phyloP scores from a whole-genome alignment of 2,329 filamentous ascomycete species.

The Davidsoniella neocaledoniae region DNA sequence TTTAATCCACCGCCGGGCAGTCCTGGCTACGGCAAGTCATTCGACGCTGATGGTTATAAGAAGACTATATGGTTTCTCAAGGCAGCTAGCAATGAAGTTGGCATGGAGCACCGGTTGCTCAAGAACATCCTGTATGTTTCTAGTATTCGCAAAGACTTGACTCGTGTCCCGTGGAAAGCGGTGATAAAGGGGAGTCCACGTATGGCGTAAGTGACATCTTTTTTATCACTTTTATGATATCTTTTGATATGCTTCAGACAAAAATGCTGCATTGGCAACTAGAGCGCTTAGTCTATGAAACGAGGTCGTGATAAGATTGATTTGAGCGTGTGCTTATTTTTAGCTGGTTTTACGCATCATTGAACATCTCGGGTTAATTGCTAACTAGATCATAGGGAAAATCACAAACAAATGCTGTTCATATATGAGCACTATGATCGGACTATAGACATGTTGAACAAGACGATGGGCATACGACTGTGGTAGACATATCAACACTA shows the following conservation, averaged over 20 bases:
- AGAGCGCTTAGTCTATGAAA: no score
- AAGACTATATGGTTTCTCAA: constrained; percentile 56
- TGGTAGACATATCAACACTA: not conserved
- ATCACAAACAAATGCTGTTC: constrained; percentile 16
- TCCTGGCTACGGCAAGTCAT: constrained; percentile 19
- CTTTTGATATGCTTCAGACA: not conserved
- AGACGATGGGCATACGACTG: constrained; percentile 49
- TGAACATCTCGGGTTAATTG: no score
- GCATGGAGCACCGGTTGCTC: constrained; percentile 55
- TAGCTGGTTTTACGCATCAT: no score
- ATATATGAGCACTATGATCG: constrained; percentile 46
- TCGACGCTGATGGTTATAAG: constrained; percentile 35
- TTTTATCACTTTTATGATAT: no score
- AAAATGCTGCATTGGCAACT: no score
- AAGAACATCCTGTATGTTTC: constrained; percentile 46
- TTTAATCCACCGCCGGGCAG: constrained; percentile 28
- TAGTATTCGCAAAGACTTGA: constrained; percentile 22
- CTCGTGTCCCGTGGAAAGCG: constrained; percentile 13
- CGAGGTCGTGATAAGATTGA: constrained; percentile 11
- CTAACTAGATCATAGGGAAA: constrained; percentile 12
- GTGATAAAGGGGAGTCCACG: constrained; percentile 14
- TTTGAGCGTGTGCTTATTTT: not conserved
- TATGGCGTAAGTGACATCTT: not conserved
- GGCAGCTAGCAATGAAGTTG: constrained; percentile 43
- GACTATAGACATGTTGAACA: constrained; percentile 57